Conservation (phyloP, 805 yeast genomes). For the Grigorovia transvaalensis region DNA sequence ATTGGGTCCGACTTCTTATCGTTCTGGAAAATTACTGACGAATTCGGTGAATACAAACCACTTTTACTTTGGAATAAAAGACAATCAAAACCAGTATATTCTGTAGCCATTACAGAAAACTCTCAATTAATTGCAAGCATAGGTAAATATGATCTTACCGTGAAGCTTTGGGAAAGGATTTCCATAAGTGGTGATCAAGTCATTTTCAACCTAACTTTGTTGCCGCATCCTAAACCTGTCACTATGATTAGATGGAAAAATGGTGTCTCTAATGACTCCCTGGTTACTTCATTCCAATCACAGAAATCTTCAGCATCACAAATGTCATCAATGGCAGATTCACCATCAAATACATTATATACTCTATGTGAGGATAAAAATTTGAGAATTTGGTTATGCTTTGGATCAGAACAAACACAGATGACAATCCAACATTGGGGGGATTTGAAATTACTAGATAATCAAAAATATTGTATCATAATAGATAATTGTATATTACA, state of each 20-base stretch:
- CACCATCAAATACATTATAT: slow-evolving; percentile 42
- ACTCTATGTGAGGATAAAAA: slow-evolving; percentile 51
- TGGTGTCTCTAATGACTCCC: slow-evolving; percentile 10
- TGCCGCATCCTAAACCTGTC: slow-evolving; percentile 55
- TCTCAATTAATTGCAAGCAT: slow-evolving; percentile 56
- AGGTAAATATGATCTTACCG: slow-evolving; percentile 51
- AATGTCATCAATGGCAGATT: slow-evolving; percentile 13
- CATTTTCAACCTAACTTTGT: slow-evolving; percentile 55
- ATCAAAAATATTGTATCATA: slow-evolving; percentile 29
- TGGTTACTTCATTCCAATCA: slow-evolving; percentile 3
- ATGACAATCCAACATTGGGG: slow-evolving; percentile 48
- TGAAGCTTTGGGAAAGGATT: slow-evolving; percentile 70
- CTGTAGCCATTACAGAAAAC: slow-evolving; percentile 53
- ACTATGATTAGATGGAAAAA: slow-evolving; percentile 49
- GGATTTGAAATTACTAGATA: slow-evolving; percentile 25
- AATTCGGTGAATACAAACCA: slow-evolving; percentile 33
- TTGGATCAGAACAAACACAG: slow-evolving; percentile 47
- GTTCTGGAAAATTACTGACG: slow-evolving; percentile 41
- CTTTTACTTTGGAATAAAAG: slow-evolving; percentile 30
- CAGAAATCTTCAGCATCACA: slow-evolving; percentile 15
- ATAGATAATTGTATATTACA: slow-evolving; percentile 33
- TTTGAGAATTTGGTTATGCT: slow-evolving; percentile 61
- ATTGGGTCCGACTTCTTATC: slow-evolving; percentile 48
- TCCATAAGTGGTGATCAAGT: slow-evolving; percentile 55
- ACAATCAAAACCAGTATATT: slow-evolving; percentile 53